phyloP scores from a whole-genome alignment of 1,284 basidiomycete genomes.

The Irpex lacteus region DNA sequence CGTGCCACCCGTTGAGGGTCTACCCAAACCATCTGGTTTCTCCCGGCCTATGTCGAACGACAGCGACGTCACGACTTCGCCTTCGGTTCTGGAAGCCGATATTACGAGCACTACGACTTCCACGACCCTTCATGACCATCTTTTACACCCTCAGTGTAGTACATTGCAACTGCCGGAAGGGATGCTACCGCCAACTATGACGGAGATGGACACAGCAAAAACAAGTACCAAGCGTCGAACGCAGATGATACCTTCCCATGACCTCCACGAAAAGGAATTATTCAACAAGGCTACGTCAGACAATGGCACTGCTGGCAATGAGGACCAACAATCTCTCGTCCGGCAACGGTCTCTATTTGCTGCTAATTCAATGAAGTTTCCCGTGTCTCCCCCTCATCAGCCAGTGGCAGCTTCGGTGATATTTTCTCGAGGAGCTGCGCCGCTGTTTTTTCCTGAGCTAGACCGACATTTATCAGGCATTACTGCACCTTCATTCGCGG shows the following conservation, averaged over 20 bases:
- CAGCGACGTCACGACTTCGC: background rate
- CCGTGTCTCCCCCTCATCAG: constrained; percentile 29
- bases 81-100: background rate
- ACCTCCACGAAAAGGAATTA: background rate
- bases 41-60: background rate
- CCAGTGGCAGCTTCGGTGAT: constrained; percentile 55
- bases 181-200: background rate
- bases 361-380: constrained; percentile 1
- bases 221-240: background rate
- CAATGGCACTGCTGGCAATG: background rate
- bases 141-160: constrained; percentile 12
- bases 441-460: constrained; percentile 56
- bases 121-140: background rate
- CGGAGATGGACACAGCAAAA: background rate
- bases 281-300: background rate
- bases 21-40: background rate
- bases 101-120: background rate
- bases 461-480: constrained; percentile 54
- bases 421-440: constrained; percentile 53
- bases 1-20: background rate
- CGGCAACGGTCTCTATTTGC: background rate
- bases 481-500: constrained; percentile 37
- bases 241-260: background rate
- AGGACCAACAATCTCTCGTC: background rate
- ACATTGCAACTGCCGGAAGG: constrained; percentile 14